phyloP scores from a whole-genome alignment of 129 eudicot species.

The Pseudognaphalium luteoalbum region DNA sequence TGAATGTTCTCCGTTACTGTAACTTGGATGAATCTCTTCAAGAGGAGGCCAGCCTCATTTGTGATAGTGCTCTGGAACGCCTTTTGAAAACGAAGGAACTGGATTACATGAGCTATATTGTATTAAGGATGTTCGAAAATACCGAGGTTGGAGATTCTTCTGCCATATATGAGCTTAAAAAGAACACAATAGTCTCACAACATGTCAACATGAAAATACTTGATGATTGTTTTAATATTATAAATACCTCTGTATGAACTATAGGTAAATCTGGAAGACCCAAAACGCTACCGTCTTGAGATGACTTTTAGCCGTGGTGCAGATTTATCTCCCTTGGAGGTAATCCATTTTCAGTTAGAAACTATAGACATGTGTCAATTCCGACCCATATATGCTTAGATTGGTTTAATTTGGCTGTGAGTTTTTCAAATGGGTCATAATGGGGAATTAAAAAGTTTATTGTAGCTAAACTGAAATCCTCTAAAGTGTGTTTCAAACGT shows the following conservation, averaged over 20 bases:
- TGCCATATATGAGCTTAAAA: not conserved
- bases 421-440: not conserved
- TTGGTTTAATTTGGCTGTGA: not conserved
- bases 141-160: slow-evolving; percentile 67
- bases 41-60: slow-evolving; percentile 83
- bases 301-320: slow-evolving; percentile 99
- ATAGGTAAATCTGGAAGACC: slow-evolving; percentile 90
- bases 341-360: slow-evolving; percentile 25
- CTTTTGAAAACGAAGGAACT: slow-evolving; percentile 87
- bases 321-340: slow-evolving; percentile 96
- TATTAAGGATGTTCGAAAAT: slow-evolving; percentile 91
- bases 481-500: not conserved
- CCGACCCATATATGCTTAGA: not conserved
- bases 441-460: not conserved
- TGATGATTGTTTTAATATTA: not conserved
- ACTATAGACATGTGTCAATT: not conserved
- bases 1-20: slow-evolving; percentile 98
- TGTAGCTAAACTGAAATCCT: not conserved
- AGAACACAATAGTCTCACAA: not conserved
- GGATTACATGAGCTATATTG: slow-evolving; percentile 96
- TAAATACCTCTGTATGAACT: slow-evolving; percentile 8
- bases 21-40: slow-evolving; percentile 97
- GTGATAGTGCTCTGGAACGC: slow-evolving; percentile 82
- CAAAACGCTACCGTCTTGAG: slow-evolving; percentile 83
- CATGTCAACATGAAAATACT: not conserved